Percentiles rank a stretch among this genome's conserved stretches.
Conservation (phyloP, 345 rosid genomes). For the Lenwebbia sp. region DNA sequence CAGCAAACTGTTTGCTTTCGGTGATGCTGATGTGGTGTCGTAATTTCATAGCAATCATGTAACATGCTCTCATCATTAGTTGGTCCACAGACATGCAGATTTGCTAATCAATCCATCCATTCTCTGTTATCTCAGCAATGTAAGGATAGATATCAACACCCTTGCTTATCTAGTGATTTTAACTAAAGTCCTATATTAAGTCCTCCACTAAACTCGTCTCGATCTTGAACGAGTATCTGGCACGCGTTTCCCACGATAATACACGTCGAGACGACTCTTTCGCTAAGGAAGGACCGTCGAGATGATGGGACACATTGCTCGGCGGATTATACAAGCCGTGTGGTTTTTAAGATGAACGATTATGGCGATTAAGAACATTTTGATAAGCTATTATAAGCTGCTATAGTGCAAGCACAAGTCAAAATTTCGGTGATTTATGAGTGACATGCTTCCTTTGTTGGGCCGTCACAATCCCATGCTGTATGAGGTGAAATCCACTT, state of each 20-base stretch:
- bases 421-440: neutral
- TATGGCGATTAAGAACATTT: neutral
- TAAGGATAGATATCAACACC: neutral
- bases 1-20: neutral
- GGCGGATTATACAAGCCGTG: neutral
- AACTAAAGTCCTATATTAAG: neutral
- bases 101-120: neutral
- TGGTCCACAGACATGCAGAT: neutral
- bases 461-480: neutral
- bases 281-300: neutral
- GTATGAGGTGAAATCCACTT: neutral
- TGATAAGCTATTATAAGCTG: neutral
- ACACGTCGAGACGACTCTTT: neutral
- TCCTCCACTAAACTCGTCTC: neutral
- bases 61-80: neutral
- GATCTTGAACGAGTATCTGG: neutral
- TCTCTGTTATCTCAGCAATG: neutral
- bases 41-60: neutral
- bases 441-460: neutral
- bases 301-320: neutral
- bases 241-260: accelerated
- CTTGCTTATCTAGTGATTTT: neutral
- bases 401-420: neutral
- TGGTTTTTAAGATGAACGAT: neutral
- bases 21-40: neutral